Conservation (phyloP, 2,329 filamentous ascomycete genomes). For the Pleurostoma richardsiae region DNA sequence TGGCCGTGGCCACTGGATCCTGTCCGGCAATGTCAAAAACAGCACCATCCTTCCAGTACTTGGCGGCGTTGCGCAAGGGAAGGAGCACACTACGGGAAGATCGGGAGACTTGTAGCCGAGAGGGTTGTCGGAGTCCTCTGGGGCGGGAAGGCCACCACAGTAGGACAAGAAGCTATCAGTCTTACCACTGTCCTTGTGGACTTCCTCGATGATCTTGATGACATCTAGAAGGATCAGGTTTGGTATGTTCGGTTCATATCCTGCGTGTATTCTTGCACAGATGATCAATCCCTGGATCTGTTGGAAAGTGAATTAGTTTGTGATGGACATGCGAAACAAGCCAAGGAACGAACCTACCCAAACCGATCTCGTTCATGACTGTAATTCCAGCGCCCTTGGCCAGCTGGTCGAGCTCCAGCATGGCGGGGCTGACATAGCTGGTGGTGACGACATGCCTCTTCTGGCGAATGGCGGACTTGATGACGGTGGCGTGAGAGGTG, state of each 20-base stretch:
- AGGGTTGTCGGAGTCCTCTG: constrained; percentile 78
- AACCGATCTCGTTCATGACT: constrained; percentile 94
- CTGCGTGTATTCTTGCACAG: constrained; percentile 34
- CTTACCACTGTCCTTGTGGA: constrained; percentile 85
- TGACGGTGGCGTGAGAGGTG: constrained; percentile 80
- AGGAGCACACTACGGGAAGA: constrained; percentile 80
- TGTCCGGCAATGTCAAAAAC: constrained; percentile 58
- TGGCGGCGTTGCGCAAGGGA: constrained; percentile 80
- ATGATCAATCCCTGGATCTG: constrained; percentile 30
- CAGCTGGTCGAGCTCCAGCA: constrained; percentile 79
- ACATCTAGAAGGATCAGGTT: constrained; percentile 57
- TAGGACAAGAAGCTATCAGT: constrained; percentile 76
- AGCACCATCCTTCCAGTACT: constrained; percentile 75
- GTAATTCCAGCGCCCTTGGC: constrained; percentile 90
- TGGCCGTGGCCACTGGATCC: constrained; percentile 80
- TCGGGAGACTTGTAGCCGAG: constrained; percentile 90
- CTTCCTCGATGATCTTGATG: constrained; percentile 80
- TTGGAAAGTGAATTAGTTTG: too few relatives aligned
- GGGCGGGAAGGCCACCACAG: constrained; percentile 73
- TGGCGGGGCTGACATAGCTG: constrained; percentile 86
- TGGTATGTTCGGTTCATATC: not conserved
- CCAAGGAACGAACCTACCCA: constrained; percentile 36
- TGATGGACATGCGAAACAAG: too few relatives aligned
- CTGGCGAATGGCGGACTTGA: constrained; percentile 85
- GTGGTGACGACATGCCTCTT: constrained; percentile 98